Evolutionary conservation across 345 rosid species (phyloP), one percentile per base, ranked within the genome.

Genomic region (Moricandia moricandioides): DNA sequence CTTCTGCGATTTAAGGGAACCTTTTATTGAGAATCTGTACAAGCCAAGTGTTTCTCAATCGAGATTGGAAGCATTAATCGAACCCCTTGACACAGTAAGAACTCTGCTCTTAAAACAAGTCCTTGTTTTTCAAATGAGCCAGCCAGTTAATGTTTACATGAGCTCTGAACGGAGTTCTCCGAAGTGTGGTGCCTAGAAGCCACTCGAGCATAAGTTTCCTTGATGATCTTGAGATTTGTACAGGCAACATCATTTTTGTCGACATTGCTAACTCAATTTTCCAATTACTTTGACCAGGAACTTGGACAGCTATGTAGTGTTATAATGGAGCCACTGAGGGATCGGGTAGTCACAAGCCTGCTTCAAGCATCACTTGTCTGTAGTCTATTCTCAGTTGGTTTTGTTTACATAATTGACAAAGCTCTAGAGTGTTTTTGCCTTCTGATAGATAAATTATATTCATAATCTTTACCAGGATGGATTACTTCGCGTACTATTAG

Each of bases 361-460:
- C 98, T 95, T 83, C 96, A 89, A 84, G 96, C 98, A 64, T 89
- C 99, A 45, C 80, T 92, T 86, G 98, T 95, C 9, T 76, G 88
- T 80, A 13, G 75, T 61, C n/a, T n/a, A 57, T 69, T 76, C 58
- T 70, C 33, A 68, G 40, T 61, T 45, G 45, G 79, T 8, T 75
- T 67, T 65, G 13, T 37, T 24, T 1, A 45, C 16, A 51, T 5
- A 16, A 12, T 33, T 31, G 1, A 4, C 54, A 70, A 70, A 24
- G 54, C 62, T 67, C 65, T 65, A 68, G 31, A 67, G 62, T 62
- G 37, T 73, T 43, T 62, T 43, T 62, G 57, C 75, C 65, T 47
- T 21, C 16, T 71, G 62, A 63, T 51, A 3, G 56, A 49, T 51
- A 56, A 13, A 8, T 26, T 34, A 5, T 34, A 4, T 60, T 35